These are phyloP conservation scores for Sugiyamaella mastotermitis DNA, from an alignment of 805 yeast species.

Conservation along the genomic window DNA sequence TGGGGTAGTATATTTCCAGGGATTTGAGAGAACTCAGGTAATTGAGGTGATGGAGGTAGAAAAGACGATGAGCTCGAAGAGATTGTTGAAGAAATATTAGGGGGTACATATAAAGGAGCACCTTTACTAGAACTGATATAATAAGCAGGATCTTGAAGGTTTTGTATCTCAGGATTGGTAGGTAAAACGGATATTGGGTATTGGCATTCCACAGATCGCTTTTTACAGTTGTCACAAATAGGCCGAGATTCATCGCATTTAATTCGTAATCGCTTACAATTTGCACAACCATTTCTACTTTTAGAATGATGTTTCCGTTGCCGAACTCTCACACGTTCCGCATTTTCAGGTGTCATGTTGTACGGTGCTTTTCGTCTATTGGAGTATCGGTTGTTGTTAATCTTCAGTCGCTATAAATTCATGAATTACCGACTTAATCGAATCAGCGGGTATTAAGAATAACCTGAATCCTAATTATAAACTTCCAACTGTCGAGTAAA, in stretches of 20 bases:
- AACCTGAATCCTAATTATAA: too few relatives aligned
- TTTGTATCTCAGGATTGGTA: not conserved
- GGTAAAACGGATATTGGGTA: constrained; percentile 4
- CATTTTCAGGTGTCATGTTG: too few relatives aligned
- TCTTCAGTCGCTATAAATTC: too few relatives aligned
- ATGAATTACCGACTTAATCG: too few relatives aligned
- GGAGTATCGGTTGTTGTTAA: too few relatives aligned
- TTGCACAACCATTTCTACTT: constrained; percentile 22
- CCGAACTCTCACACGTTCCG: constrained; percentile 11
- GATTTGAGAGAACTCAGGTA: not conserved
- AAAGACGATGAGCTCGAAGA: not conserved
- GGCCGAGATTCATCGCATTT: constrained; percentile 25
- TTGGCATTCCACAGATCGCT: constrained; percentile 17
- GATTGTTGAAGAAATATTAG: not conserved
- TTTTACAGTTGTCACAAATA: constrained; percentile 18
- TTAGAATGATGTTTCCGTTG: constrained; percentile 21
- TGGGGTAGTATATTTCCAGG: not conserved
- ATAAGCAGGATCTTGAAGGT: too few relatives aligned
- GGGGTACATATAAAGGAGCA: not conserved
- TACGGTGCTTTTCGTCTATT: too few relatives aligned
- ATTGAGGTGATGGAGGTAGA: not conserved
- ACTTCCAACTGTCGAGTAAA: too few relatives aligned
- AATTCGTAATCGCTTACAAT: constrained; percentile 21
- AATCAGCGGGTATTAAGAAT: too few relatives aligned
- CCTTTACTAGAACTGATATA: not conserved